These are phyloP conservation scores for Selenicereus undatus DNA, from an alignment of 148 eudicot genomes.

Conservation along the genomic window DNA sequence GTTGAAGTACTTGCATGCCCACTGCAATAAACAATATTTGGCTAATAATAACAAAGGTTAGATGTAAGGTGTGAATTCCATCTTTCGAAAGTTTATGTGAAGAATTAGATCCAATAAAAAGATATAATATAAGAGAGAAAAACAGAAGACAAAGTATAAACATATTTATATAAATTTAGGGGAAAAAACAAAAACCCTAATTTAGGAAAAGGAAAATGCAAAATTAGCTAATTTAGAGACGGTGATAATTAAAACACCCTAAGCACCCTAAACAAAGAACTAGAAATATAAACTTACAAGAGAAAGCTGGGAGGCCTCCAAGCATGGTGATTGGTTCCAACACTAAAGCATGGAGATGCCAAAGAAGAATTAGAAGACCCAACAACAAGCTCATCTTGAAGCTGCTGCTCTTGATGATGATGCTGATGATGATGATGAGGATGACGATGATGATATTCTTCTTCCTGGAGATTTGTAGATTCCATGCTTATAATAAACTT, in stretches of 20 bases:
- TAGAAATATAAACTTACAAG: slow-evolving; percentile 46
- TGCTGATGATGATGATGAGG: slow-evolving; percentile 17
- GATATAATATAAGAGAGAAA: neutral
- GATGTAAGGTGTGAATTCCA: neutral
- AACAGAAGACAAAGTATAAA: neutral
- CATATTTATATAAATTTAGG: neutral
- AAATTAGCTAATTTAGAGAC: neutral
- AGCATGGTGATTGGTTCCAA: slow-evolving; percentile 25
- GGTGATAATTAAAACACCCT: neutral
- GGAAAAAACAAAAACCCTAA: slow-evolving; percentile 24
- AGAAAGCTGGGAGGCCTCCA: slow-evolving; percentile 45
- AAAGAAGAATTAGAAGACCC: slow-evolving; percentile 25
- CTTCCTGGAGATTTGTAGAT: slow-evolving; percentile 51
- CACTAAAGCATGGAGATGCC: slow-evolving; percentile 43
- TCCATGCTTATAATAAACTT: slow-evolving; percentile 39
- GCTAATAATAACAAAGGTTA: neutral
- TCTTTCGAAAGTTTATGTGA: neutral
- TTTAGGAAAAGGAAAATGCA: neutral
- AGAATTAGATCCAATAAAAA: slow-evolving; percentile 7
- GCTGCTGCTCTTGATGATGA: slow-evolving; percentile 15
- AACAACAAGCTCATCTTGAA: slow-evolving; percentile 41
- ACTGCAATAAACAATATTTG: neutral
- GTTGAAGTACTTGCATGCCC: neutral
- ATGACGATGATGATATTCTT: slow-evolving; percentile 27
- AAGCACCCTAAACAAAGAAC: neutral